Conservation (phyloP, 345 rosid species). For the Hypericum androsaemum region DNA sequence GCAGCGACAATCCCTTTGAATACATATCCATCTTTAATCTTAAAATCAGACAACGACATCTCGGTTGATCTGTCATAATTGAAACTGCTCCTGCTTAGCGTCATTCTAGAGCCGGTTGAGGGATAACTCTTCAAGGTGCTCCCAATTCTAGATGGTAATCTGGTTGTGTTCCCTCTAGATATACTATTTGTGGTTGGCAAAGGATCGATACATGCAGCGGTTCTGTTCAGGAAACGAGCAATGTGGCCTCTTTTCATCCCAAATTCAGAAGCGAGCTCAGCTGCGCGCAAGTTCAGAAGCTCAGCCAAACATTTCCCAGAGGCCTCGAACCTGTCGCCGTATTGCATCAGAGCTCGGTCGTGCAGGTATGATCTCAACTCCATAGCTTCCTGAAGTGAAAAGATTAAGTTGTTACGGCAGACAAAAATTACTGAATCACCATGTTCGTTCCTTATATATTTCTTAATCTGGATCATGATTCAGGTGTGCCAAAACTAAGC, state of each 20-base stretch:
- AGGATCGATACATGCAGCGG: slow-evolving; percentile 30
- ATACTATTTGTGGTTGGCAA: slow-evolving; percentile 15
- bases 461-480: too few relatives aligned
- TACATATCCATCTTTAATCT: slow-evolving; percentile 43
- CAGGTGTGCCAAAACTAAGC: too few relatives aligned
- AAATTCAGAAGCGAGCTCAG: slow-evolving; percentile 37
- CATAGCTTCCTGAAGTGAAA: slow-evolving; percentile 34
- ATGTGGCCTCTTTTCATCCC: slow-evolving; percentile 57
- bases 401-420: slow-evolving; percentile 1
- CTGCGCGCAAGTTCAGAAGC: slow-evolving; percentile 30
- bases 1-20: slow-evolving; percentile 59
- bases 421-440: too few relatives aligned
- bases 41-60: slow-evolving; percentile 42
- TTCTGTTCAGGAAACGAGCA: slow-evolving; percentile 43
- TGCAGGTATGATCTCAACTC: slow-evolving; percentile 61
- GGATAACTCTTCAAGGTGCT: slow-evolving; percentile 21
- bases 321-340: slow-evolving; percentile 46
- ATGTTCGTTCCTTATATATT: too few relatives aligned
- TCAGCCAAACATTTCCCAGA: slow-evolving; percentile 41
- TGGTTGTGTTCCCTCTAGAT: slow-evolving; percentile 12
- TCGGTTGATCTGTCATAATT: slow-evolving; percentile 27
- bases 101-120: slow-evolving; percentile 21
- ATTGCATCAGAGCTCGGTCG: slow-evolving; percentile 47
- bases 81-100: slow-evolving; percentile 14
- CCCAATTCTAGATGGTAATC: slow-evolving; percentile 20